A percentile compares a stretch with the other conserved stretches of the same genome.
Conservation (phyloP, 805 yeast species). For the Kodamaea neixiangensis region DNA sequence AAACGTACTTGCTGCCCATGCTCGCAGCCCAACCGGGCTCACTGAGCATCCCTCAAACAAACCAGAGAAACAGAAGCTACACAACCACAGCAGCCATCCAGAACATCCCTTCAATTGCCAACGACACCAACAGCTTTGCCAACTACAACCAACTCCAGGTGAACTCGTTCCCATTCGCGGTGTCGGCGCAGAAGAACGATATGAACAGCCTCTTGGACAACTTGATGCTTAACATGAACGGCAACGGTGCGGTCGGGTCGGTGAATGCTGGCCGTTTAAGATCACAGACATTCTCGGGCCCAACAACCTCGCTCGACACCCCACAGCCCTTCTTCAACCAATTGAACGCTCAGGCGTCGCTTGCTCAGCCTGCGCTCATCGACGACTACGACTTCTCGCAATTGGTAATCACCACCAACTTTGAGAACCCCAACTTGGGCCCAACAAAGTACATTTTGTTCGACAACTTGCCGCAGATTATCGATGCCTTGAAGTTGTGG, state of each 20-base stretch:
- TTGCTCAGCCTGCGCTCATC: constrained; percentile 12
- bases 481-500: constrained; percentile 48
- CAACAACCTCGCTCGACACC: constrained; percentile 21
- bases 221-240: constrained; percentile 26
- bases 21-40: constrained; percentile 18
- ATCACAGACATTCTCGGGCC: constrained; percentile 45
- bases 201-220: constrained; percentile 33
- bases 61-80: constrained; percentile 49
- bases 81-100: constrained; percentile 47
- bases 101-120: constrained; percentile 13
- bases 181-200: constrained; percentile 21
- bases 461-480: constrained; percentile 76
- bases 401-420: constrained; percentile 66
- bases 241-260: constrained; percentile 4
- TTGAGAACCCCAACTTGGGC: constrained; percentile 66
- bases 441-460: constrained; percentile 79
- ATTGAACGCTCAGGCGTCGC: not conserved
- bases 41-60: constrained; percentile 11
- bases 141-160: not conserved
- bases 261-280: constrained; percentile 26
- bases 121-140: not conserved
- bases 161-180: constrained; percentile 1
- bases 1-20: constrained; percentile 21
- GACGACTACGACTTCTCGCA: constrained; percentile 65
- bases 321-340: constrained; percentile 2